These are phyloP conservation scores for Peribolospora kevripleyi DNA, from an alignment of 768 basidiomycete species.

Conservation along the genomic window DNA sequence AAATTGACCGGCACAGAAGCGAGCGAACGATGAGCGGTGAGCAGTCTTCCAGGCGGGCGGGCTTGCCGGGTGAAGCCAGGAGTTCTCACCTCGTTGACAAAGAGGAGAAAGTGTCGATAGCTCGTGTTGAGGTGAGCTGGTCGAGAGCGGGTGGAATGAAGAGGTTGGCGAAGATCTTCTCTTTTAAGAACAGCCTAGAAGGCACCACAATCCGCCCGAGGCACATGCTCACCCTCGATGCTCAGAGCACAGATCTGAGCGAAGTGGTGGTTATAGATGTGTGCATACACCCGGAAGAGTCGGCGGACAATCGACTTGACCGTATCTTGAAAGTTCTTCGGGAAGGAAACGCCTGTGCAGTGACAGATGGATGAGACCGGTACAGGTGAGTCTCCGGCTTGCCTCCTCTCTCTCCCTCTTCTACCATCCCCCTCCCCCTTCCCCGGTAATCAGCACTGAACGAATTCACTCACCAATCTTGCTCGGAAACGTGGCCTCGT, in stretches of 20 bases:
- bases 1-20: background rate
- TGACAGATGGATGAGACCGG: background rate
- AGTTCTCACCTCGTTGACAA: slow-evolving; percentile 61
- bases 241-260: slow-evolving; percentile 95
- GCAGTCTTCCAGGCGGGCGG: background rate
- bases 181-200: background rate
- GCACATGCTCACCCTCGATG: slow-evolving; percentile 55
- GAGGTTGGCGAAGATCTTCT: background rate
- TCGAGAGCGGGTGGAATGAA: background rate
- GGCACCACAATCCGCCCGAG: background rate
- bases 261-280: slow-evolving; percentile 97
- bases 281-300: slow-evolving; percentile 89
- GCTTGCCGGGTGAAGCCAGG: background rate
- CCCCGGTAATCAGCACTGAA: background rate
- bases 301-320: slow-evolving; percentile 77
- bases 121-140: slow-evolving; percentile 93
- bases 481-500: slow-evolving; percentile 76
- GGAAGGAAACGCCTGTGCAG: slow-evolving; percentile 57
- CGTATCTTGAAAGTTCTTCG: slow-evolving; percentile 65
- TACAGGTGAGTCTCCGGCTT: background rate
- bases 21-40: background rate
- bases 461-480: slow-evolving; percentile 44
- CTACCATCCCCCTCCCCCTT: background rate
- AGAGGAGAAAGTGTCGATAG: slow-evolving; percentile 92
- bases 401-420: no score